phyloP scores from a whole-genome alignment of 2,329 filamentous ascomycete genomes.

The Xylariaceae sp. region DNA sequence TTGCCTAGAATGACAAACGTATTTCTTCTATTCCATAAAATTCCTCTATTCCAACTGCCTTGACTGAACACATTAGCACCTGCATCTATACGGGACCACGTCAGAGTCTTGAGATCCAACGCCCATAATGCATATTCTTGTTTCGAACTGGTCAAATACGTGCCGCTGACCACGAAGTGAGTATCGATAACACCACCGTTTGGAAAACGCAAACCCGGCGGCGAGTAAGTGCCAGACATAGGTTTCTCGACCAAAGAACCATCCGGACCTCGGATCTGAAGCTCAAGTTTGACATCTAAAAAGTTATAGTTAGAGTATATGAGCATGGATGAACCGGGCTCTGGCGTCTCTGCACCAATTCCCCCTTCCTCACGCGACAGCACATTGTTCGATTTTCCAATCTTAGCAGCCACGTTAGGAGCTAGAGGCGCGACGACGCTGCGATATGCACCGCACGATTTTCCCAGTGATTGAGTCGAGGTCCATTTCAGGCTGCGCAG shows the following conservation, averaged over 20 bases:
- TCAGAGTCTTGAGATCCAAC: conserved; percentile 78
- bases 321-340: conserved; percentile 71
- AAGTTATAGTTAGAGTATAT: conserved; percentile 99
- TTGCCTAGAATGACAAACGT: conserved; percentile 95
- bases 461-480: conserved; percentile 77
- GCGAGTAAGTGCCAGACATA: conserved; percentile 83
- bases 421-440: conserved; percentile 87
- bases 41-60: conserved; percentile 94
- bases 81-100: conserved; percentile 94
- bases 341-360: conserved; percentile 52
- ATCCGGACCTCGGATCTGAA: conserved; percentile 82
- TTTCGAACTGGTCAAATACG: conserved; percentile 94
- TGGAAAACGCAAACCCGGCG: conserved; percentile 88
- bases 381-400: conserved; percentile 56
- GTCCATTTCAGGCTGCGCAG: conserved; percentile 94
- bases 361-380: conserved; percentile 41
- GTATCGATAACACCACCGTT: conserved; percentile 95
- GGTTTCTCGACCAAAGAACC: conserved; percentile 79
- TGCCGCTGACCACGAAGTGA: conserved; percentile 95
- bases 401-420: conserved; percentile 58
- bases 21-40: conserved; percentile 89
- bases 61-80: conserved; percentile 92
- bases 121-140: conserved; percentile 98
- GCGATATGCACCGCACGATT: conserved; percentile 92
- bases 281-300: conserved; percentile 88